Conservation (phyloP, 306 rosid genomes). For the Vicia faba region DNA sequence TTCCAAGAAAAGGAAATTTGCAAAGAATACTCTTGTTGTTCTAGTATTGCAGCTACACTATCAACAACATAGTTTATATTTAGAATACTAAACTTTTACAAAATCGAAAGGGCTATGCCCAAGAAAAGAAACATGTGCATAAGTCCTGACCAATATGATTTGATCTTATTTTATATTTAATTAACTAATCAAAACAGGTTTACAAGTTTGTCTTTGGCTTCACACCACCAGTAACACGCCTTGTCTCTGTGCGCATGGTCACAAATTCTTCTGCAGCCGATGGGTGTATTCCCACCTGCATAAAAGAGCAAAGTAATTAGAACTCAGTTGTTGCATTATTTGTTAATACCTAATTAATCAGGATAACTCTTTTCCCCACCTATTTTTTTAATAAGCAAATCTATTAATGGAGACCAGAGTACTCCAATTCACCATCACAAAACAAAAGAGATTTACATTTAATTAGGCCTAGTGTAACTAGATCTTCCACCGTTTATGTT, state of each 20-base stretch:
- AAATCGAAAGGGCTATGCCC: background rate
- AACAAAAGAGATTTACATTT: background rate
- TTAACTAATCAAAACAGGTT: background rate
- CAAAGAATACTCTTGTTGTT: too few relatives aligned
- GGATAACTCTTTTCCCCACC: background rate
- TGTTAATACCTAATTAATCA: background rate
- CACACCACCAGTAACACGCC: conserved; percentile 55
- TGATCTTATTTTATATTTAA: background rate
- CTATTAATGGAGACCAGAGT: background rate
- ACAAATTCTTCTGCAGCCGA: conserved; percentile 95
- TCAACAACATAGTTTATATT: background rate
- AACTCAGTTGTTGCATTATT: background rate
- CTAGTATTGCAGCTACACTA: conserved; percentile 4
- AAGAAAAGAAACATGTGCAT: background rate
- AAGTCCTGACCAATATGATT: conserved; percentile 2
- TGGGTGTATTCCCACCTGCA: conserved; percentile 95
- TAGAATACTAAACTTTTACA: background rate
- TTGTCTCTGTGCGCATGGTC: conserved; percentile 79
- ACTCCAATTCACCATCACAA: background rate
- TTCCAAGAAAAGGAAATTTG: too few relatives aligned
- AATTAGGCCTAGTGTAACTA: background rate
- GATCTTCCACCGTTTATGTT: background rate
- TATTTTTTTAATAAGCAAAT: background rate
- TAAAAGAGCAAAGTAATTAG: background rate
- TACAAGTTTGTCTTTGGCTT: conserved; percentile 61